Base-by-base conservation (phyloP, 345 rosid genomes). In the Bretschneidera sinensis region DNA sequence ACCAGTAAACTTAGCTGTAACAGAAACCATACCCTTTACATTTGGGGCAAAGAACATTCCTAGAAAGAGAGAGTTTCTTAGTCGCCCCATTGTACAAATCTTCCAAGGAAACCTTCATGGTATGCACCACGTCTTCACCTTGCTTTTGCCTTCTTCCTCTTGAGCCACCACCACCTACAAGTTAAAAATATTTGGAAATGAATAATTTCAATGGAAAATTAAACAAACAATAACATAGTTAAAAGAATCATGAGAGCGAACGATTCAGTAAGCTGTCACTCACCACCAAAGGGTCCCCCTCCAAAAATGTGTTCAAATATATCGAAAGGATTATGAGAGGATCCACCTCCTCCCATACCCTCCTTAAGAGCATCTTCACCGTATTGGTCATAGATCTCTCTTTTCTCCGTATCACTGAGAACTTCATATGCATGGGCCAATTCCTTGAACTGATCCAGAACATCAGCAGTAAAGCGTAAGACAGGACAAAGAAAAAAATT, bases 341-440 rank as follows among this genome's bases (percentile, higher is more conserved):
- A 60, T 51, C 81, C 79, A 2, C 86, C 80, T 23, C 84, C 86
- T 21, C 88, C 91, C 85, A 82, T 80, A 67, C 91, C 91, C 61
- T 85, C 88, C 56, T 83, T 83, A 28, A 85, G 81, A 25, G 76
- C 91, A 71, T 81, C 88, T 73, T 80, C 86, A 17, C 86, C 91
- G 52, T 81, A 85, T 60, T 83, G 80, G 57, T 83, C 88, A 68
- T 85, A 85, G 48, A 76, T 70, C 48, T 85, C 85, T 54, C 88
- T 73, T 70, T 85, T 83, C 60, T 85, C 85, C 2, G 88, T 83
- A 67, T 83, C 86, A 43, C 81, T 79, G 19, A 85, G 81, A 66
- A 83, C 88, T 48, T 85, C 92, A 77, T 83, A 85, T 49, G 92
- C 92, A 57, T 79, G 86, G 58, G 85, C 75, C 61, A 85, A 28